Base-by-base conservation (phyloP, 2,329 filamentous ascomycete species). In the Endoconidiophora polonica region DNA sequence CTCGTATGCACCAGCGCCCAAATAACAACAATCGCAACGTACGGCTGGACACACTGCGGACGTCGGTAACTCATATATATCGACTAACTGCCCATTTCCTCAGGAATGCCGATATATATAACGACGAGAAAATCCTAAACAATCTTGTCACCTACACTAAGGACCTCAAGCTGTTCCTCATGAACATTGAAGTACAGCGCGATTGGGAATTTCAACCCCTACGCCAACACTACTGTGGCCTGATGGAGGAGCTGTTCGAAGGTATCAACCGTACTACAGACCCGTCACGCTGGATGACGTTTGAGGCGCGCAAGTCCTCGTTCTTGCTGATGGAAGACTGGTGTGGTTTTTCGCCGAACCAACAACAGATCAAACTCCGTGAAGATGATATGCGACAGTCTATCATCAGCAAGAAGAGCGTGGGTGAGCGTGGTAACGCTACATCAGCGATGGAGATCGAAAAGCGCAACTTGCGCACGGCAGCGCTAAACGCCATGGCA, bases 311-410 rank as follows among this genome's bases (percentile, higher is more conserved):
- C 39, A 94, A 95, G 61, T 95, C 91, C 4, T 84, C 90, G 0
- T 98, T 98, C 60, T 81, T 88, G 0, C 68, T 98, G 44, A 96
- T 98, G 88, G 91, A 98, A 64, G 90, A 96, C 56, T 98, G 93
- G 93, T 98, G 91, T 61, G 91, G 91, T 2, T 95, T 93, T 62
- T 94, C 88, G 5, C 86, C 88, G 0, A 94, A 95, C 56, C 86
- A 93, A 61, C 72, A 68, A 12, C 84, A 93, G 56, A 84, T 94
- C 39, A 77, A 81, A 4, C 79, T 81, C 52, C 75, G 86, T 54
- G 88, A 95, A 63, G 83, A 94, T 54, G 83, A 77, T 36, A 93
- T 95, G 81, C 76, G 86, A 41, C 83, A 88, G 57, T 86, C 84
- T 2, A 73, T 91, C 56, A 79, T 94, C 36, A 79, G 90, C 48